Evolutionary conservation across 176 grass and related monocot species (phyloP).

Genomic region (Phragmites australis): DNA sequence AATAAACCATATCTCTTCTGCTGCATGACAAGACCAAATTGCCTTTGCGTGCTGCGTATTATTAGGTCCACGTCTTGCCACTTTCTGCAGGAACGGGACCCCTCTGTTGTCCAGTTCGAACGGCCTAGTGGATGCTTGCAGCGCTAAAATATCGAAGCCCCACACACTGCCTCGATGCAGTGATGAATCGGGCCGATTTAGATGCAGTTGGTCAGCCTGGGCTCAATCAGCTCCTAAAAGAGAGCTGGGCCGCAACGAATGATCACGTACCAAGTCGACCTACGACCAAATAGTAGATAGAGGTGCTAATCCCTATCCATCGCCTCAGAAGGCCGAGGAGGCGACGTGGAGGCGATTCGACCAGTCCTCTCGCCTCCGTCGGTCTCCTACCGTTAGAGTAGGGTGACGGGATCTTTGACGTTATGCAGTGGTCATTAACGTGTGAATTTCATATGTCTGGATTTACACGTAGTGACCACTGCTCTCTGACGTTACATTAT

Average conservation of each 20-base stretch:
- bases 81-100: slow-evolving; percentile 13
- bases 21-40: slow-evolving; percentile 39
- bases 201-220: neutral
- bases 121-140: neutral
- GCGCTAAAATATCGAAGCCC: neutral
- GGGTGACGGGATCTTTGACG: no score
- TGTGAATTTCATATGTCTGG: no score
- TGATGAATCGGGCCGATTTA: slow-evolving; percentile 11
- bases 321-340: no score
- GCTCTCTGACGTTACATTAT: no score
- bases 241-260: slow-evolving; percentile 7
- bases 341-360: no score
- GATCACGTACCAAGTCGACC: neutral
- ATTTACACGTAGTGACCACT: no score
- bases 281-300: no score
- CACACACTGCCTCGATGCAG: neutral
- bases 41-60: slow-evolving; percentile 47
- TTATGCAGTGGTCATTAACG: no score
- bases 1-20: slow-evolving; percentile 44
- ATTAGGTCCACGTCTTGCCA: slow-evolving; percentile 38
- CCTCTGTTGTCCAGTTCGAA: neutral
- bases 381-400: no score
- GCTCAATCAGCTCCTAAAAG: neutral
- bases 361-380: no score
- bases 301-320: no score